Base-by-base conservation (phyloP, 2,329 filamentous ascomycete species). In the Aspergillus caelatus region DNA sequence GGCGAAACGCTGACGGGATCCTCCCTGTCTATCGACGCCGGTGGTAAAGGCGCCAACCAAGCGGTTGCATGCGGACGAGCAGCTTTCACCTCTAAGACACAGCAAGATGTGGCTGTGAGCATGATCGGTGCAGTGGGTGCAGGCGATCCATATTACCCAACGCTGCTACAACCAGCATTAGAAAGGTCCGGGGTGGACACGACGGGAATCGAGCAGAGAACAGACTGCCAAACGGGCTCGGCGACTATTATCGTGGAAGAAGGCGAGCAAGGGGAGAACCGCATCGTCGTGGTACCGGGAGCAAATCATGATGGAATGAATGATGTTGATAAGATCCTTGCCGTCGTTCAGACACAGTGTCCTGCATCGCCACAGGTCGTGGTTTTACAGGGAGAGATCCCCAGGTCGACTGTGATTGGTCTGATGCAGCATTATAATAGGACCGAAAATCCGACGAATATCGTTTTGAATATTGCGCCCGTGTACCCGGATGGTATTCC, bases 31-130 rank as follows among this genome's bases (percentile, higher is more conserved):
- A 92, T 90, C 34, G 93, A 91, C 43, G 89, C 91, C 34, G 95
- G 94, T 71, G 94, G 95, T 61, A 98, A 98, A 81, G 94, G 94
- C 66, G 93, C 93, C 64, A 98, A 98, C 82, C 94, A 97, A 82
- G 94, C 93, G 63, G 91, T 97, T 61, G 93, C 93, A 21, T 93
- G 91, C 79, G 91, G 89, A 57, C 91, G 94, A 67, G 45, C 70
- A 74, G 39, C 21, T 52, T 57, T 61, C 61, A 43, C 4, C 62
- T n/a, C 57, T 64, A 26, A n/a, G 65, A 60, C 56, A 62, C 14
- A 59, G 65, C 23, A 67, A 65, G 4, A 71, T 45, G 74, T 84
- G 34, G 70, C 78, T 4, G 86, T 93, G 45, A 82, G 85, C 72
- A 93, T 94, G 90, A 79, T 92, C 23, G 91, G 91, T 56, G 88